Conservation (phyloP, 495 filamentous ascomycete species). For the Massariosphaeria phaeospora region DNA sequence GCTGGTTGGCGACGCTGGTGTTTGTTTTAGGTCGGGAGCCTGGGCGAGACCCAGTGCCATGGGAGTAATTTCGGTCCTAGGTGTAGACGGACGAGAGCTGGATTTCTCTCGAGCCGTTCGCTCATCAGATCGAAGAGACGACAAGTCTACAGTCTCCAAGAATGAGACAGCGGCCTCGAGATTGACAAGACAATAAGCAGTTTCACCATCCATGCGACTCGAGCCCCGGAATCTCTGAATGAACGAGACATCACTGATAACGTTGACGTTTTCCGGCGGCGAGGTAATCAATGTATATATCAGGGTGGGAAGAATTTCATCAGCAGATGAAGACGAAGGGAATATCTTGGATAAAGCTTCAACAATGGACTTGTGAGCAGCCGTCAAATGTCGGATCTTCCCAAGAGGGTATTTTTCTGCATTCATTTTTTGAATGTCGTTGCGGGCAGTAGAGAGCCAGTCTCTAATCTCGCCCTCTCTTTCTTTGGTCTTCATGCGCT, state of each 20-base stretch:
- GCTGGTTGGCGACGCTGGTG: conserved; percentile 36
- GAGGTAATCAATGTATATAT: conserved; percentile 93
- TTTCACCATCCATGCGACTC: conserved; percentile 82
- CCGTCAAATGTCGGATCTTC: conserved; percentile 84
- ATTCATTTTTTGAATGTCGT: conserved; percentile 75
- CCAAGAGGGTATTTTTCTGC: conserved; percentile 80
- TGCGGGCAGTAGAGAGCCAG: conserved; percentile 67
- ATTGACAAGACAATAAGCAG: conserved; percentile 93
- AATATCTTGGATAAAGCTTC: conserved; percentile 70
- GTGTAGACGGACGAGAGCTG: conserved; percentile 48
- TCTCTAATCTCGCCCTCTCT: conserved; percentile 67
- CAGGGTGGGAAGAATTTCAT: conserved; percentile 92
- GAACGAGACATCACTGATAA: conserved; percentile 89
- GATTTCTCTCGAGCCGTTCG: conserved; percentile 54
- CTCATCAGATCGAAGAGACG: conserved; percentile 83
- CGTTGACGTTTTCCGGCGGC: conserved; percentile 76
- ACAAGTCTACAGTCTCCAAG: conserved; percentile 94
- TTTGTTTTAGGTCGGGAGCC: conserved; percentile 32
- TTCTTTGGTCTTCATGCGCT: conserved; percentile 48
- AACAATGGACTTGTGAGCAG: conserved; percentile 89
- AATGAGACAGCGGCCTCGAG: conserved; percentile 94
- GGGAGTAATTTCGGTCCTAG: conserved; percentile 51
- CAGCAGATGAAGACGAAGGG: conserved; percentile 88
- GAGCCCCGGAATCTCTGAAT: conserved; percentile 89
- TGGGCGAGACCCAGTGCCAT: conserved; percentile 33